Evolutionary conservation across 495 filamentous ascomycete genomes (phyloP), one percentile per base, ranked within the genome.

Genomic region (Tuber microsphaerosporum): DNA sequence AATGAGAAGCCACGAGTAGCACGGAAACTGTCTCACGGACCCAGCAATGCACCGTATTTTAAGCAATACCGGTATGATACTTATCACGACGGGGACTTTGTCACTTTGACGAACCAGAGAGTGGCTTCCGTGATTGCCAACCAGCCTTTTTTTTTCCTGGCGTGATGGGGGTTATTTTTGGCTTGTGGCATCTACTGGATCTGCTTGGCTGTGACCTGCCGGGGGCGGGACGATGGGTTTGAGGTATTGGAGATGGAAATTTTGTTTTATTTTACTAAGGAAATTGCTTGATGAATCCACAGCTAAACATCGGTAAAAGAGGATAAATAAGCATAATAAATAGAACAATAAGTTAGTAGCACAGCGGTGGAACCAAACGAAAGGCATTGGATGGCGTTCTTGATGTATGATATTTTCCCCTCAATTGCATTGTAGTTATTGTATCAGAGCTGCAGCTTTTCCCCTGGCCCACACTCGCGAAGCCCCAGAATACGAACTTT

Each of bases 311-410:
- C 9, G 5, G 42, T 19, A 65, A 16, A 5, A 34, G 56, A 19
- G 19, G 34, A 31, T 26, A 19, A 65, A 65, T 17, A 34, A 65
- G 14, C 12, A 31, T 65, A 65, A 65, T 56, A 56, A 56, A 48
- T 48, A 48, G 20, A 48, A 48, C 20, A 8, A 48, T 48, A n/a
- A n/a, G n/a, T n/a, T n/a, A 48, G 20, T 48, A 48, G 20, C 1
- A 61, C 22, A 1, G 56, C 14, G 6, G 56, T 65, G 26, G 56
- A 65, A 34, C 56, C 26, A 19, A 65, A 65, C 56, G 31, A 65
- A 65, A 65, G n/a, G 14, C 56, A 65, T 65, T 65, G 56, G 56
- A 65, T 65, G 56, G 56, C 6, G 17, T 65, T 65, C 56, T 65
- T 31, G 26, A 34, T 65, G 56, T 17, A 34, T 34, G 51, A 26